phyloP scores from a whole-genome alignment of 345 rosid genomes.

The Salix brachista region DNA sequence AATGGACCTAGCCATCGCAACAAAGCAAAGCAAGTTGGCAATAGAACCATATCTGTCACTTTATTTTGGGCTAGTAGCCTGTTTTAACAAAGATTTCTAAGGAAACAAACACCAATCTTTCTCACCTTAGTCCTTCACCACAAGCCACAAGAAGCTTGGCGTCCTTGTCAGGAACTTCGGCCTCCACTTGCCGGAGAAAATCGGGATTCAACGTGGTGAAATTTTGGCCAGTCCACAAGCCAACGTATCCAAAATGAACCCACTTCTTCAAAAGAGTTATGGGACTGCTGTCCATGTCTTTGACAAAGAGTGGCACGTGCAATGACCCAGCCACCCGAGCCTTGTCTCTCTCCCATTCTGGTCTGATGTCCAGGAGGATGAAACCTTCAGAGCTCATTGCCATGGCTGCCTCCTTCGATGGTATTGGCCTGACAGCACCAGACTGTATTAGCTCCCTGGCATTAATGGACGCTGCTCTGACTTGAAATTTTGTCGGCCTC shows the following conservation, averaged over 20 bases:
- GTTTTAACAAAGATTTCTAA: too few relatives aligned
- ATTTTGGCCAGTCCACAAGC: conserved; percentile 90
- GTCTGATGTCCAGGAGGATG: conserved; percentile 65
- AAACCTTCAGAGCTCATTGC: conserved; percentile 51
- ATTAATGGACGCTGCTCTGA: conserved; percentile 20
- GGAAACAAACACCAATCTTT: background rate
- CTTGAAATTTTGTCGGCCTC: conserved; percentile 17
- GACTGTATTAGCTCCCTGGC: conserved; percentile 54
- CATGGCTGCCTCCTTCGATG: conserved; percentile 51
- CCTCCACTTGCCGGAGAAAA: conserved; percentile 49
- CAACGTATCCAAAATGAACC: conserved; percentile 90
- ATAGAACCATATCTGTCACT: background rate
- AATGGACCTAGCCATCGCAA: conserved; percentile 39
- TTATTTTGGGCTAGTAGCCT: background rate
- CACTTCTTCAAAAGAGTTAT: conserved; percentile 82
- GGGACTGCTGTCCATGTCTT: conserved; percentile 59
- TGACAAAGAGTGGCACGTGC: conserved; percentile 74
- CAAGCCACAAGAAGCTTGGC: conserved; percentile 72
- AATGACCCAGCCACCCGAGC: conserved; percentile 69
- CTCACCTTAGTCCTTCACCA: conserved; percentile 90
- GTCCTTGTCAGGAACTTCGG: conserved; percentile 55
- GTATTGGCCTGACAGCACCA: conserved; percentile 56
- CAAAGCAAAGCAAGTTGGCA: background rate
- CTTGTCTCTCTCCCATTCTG: conserved; percentile 76
- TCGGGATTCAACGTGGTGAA: conserved; percentile 64